These are phyloP conservation scores for Hypoxylon sp. DNA, from an alignment of 2,329 filamentous ascomycete genomes.

Conservation along the genomic window DNA sequence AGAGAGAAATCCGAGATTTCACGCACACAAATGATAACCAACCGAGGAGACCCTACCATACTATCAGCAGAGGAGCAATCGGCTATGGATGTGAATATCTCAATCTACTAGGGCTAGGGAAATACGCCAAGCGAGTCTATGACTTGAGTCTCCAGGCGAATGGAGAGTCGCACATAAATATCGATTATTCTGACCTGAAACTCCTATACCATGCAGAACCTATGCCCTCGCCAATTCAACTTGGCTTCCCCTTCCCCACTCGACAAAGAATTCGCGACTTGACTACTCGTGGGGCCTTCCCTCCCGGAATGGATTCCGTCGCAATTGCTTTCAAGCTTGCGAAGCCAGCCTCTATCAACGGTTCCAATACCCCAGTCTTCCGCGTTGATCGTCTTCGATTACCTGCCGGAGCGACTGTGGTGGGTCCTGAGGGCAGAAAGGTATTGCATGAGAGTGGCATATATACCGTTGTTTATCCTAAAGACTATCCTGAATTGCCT, in stretches of 20 bases:
- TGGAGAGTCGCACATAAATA: background rate
- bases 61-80: background rate
- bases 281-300: background rate
- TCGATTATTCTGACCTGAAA: background rate
- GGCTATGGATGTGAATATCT: constrained; percentile 25
- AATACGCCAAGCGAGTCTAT: background rate
- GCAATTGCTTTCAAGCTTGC: background rate
- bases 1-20: constrained; percentile 11
- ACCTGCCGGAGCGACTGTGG: constrained; percentile 3
- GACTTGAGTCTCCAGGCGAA: background rate
- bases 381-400: constrained; percentile 10
- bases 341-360: background rate
- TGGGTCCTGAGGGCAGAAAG: constrained; percentile 1
- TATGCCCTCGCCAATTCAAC: background rate
- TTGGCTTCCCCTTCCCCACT: background rate
- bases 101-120: background rate
- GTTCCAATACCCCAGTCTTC: background rate
- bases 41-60: background rate
- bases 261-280: background rate
- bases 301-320: background rate
- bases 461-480: constrained; percentile 16
- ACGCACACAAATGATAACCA: background rate
- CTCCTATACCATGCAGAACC: background rate
- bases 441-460: background rate
- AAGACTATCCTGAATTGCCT: background rate